Evolutionary conservation across 495 filamentous ascomycete genomes (phyloP).

Genomic region (Penicillium bialowiezense): DNA sequence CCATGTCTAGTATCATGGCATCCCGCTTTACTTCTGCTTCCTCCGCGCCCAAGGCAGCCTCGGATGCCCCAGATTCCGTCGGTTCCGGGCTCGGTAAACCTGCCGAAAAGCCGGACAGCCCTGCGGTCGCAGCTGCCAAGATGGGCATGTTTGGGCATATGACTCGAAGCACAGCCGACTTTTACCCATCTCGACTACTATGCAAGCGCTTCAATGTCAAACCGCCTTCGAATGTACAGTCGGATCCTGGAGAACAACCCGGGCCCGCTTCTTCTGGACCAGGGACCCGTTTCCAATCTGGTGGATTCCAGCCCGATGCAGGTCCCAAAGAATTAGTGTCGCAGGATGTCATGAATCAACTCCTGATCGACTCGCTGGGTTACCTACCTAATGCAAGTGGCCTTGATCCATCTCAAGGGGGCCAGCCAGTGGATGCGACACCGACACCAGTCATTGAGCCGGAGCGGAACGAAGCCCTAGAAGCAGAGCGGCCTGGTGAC

Average conservation of each 20-base stretch:
- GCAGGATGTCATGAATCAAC: slow-evolving; percentile 39
- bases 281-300: slow-evolving; percentile 34
- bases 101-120: slow-evolving; percentile 64
- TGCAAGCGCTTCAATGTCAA: slow-evolving; percentile 92
- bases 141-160: slow-evolving; percentile 90
- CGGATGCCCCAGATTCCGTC: slow-evolving; percentile 37
- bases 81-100: slow-evolving; percentile 54
- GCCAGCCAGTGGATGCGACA: slow-evolving; percentile 2
- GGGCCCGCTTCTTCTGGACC: slow-evolving; percentile 16
- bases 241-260: slow-evolving; percentile 48
- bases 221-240: slow-evolving; percentile 67
- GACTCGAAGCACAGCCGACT: slow-evolving; percentile 70
- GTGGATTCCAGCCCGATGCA: slow-evolving; percentile 31
- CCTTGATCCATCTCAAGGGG: slow-evolving; percentile 6
- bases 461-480: slow-evolving; percentile 82
- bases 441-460: slow-evolving; percentile 54
- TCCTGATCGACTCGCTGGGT: slow-evolving; percentile 29
- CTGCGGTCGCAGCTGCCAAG: slow-evolving; percentile 83
- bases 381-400: slow-evolving; percentile 15
- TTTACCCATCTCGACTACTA: slow-evolving; percentile 77
- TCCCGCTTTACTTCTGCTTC: slow-evolving; percentile 83
- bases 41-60: slow-evolving; percentile 37
- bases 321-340: slow-evolving; percentile 38
- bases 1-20: slow-evolving; percentile 87
- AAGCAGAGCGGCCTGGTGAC: slow-evolving; percentile 76